These are phyloP conservation scores for Aspergillus felis DNA, from an alignment of 2,329 filamentous ascomycete genomes.

Conservation along the genomic window DNA sequence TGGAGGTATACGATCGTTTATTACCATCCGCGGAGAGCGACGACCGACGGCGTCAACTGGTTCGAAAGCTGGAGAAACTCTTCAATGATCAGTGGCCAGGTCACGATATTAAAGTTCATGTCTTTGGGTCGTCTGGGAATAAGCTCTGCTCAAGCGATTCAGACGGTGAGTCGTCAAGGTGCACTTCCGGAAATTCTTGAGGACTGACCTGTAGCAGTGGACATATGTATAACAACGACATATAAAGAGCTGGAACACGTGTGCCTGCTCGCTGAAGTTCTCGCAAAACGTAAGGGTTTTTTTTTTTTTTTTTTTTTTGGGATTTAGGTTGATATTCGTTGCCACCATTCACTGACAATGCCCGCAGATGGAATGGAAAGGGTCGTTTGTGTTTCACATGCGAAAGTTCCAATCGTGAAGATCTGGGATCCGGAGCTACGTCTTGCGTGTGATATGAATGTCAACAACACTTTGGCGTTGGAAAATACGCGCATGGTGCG, in stretches of 20 bases:
- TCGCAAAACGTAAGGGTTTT: constrained; percentile 69
- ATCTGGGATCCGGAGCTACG: constrained; percentile 93
- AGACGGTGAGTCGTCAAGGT: constrained; percentile 62
- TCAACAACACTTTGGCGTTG: constrained; percentile 92
- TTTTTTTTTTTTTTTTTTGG: background rate
- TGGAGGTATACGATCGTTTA: constrained; percentile 78
- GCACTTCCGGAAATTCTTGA: background rate
- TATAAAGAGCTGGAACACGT: constrained; percentile 85
- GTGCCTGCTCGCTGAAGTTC: constrained; percentile 81
- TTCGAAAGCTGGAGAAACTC: constrained; percentile 82
- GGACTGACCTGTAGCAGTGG: constrained; percentile 58
- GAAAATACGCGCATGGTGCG: constrained; percentile 98
- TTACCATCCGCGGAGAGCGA: constrained; percentile 78
- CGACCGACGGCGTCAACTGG: constrained; percentile 66
- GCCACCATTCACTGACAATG: constrained; percentile 10
- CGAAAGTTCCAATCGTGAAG: constrained; percentile 97
- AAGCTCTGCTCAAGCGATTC: constrained; percentile 91
- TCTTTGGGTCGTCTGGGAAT: constrained; percentile 98
- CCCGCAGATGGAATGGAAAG: constrained; percentile 85
- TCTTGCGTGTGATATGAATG: constrained; percentile 94
- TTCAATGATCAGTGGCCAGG: constrained; percentile 91
- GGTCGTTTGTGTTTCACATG: constrained; percentile 88
- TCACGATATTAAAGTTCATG: constrained; percentile 80
- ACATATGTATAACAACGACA: constrained; percentile 93
- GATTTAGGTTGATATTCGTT: background rate